Evolutionary conservation across 2,329 filamentous ascomycete species (phyloP).

Genomic region (Xylariaceae sp.): DNA sequence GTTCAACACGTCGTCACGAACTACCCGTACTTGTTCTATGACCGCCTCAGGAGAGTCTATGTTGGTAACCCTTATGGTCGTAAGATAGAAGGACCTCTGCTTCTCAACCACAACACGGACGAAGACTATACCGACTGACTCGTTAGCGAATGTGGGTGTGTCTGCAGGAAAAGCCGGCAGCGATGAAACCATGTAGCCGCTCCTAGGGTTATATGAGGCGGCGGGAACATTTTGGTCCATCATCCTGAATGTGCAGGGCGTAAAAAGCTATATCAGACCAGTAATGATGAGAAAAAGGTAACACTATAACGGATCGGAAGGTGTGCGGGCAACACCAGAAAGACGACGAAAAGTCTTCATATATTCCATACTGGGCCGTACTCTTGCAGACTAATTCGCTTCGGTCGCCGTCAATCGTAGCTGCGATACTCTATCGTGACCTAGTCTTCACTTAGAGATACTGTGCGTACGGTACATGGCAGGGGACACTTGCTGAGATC

Average conservation of each 20-base stretch:
- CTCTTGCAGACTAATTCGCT: no score
- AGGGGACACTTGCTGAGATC: neutral
- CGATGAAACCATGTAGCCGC: neutral
- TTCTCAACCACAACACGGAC: neutral
- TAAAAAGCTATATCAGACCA: no score
- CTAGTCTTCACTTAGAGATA: no score
- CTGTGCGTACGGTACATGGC: no score
- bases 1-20: neutral
- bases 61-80: neutral
- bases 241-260: no score
- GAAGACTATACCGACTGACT: neutral
- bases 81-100: neutral
- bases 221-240: no score
- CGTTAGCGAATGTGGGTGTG: neutral
- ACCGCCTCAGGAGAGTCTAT: neutral
- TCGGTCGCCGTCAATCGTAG: no score
- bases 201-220: no score
- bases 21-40: neutral
- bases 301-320: no score
- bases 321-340: no score
- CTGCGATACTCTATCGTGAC: neutral
- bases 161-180: neutral
- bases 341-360: neutral
- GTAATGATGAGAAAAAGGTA: no score
- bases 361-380: neutral